Base-by-base conservation (phyloP, 179 eudicot species). In the Silene coronaria region DNA sequence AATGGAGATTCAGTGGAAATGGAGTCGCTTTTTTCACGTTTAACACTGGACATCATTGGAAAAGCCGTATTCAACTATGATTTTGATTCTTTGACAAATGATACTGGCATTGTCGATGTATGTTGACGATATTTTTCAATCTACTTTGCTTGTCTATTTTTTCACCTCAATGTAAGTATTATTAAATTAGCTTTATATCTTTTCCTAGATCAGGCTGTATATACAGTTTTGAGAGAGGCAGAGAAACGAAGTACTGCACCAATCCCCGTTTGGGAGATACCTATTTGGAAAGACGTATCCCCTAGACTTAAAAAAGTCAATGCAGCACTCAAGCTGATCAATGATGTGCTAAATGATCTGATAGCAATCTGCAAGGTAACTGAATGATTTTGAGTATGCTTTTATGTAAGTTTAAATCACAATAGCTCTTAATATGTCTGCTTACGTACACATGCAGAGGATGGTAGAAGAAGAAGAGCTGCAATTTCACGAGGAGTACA, bases 41-140 rank as follows among this genome's bases (percentile, higher is more conserved):
- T 96, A 84, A 96, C 99, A 73, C 83, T 96, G 80, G 99, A 96
- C 84, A 89, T 96, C 34, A 96, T 96, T 65, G 99, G 99, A 74
- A 96, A 96, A 82, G 96, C 99, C 42, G 88, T 96, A 48, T 93
- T 96, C 76, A 93, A 93, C 81, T 96, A 96, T 83, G 97, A 96
- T 76, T 96, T 96, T 78, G 96, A 96, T 85, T 96, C 99, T 67
- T 87, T 96, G 78, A 85, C 91, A 42, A 87, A 89, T 79, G 99
- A 96, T 75, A 84, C 97, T 38, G 99, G 99, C 68, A 90, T 96
- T 73, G 92, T 96, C 16, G 97, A 89, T 97, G 99, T 95, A 87
- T 48, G 57, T 72, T 60, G 67, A 64, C 70, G 13, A 55, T 48
- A 71, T 59, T 72, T 62, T 64, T 55, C 70, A 17, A 36, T 34